These are phyloP conservation scores for Fusarium buharicum DNA, from an alignment of 2,329 filamentous ascomycete species.

Conservation along the genomic window DNA sequence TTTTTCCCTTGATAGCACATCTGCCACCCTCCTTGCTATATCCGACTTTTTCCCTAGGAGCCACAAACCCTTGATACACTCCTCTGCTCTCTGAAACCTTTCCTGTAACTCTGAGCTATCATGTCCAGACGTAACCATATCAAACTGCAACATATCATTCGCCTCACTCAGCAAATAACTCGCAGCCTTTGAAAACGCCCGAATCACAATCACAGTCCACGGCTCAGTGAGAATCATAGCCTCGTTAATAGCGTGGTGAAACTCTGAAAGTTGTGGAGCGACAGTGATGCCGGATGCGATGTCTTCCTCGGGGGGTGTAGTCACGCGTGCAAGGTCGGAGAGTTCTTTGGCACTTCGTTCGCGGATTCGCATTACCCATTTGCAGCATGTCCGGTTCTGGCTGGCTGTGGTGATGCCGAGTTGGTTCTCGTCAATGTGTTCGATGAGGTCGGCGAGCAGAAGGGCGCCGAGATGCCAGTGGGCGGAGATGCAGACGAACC, in stretches of 20 bases:
- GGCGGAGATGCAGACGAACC: conserved; percentile 66
- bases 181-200: conserved; percentile 61
- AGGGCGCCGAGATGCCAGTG: conserved; percentile 68
- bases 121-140: conserved; percentile 33
- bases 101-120: conserved; percentile 43
- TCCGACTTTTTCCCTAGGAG: conserved; percentile 66
- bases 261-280: conserved; percentile 49
- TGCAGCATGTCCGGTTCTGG: conserved; percentile 39
- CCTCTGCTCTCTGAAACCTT: conserved; percentile 53
- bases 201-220: conserved; percentile 66
- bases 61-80: conserved; percentile 64
- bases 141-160: conserved; percentile 36
- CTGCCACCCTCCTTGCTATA: conserved; percentile 47
- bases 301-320: conserved; percentile 47
- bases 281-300: background rate
- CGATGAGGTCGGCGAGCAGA: conserved; percentile 65
- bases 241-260: conserved; percentile 63
- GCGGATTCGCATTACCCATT: conserved; percentile 55
- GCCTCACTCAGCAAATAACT: conserved; percentile 50
- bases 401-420: conserved; percentile 39
- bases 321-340: conserved; percentile 59
- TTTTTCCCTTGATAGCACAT: conserved; percentile 22
- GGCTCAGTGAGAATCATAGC: conserved; percentile 67
- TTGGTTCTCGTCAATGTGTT: conserved; percentile 56
- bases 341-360: conserved; percentile 57